Evolutionary conservation across 2,329 filamentous ascomycete genomes (phyloP).

Genomic region (Fusarium coffeatum): DNA sequence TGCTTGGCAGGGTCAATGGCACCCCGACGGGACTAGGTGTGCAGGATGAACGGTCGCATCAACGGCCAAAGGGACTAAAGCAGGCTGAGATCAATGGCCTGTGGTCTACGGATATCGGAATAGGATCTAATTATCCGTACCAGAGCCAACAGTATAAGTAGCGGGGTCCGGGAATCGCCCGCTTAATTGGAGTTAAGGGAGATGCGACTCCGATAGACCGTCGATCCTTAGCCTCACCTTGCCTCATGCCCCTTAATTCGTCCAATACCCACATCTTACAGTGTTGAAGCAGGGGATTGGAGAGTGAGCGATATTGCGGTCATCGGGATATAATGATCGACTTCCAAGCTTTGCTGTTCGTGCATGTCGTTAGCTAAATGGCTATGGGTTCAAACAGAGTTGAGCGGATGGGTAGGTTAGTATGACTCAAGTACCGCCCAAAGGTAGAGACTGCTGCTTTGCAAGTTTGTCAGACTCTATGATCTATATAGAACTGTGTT

Average conservation of each 20-base stretch:
- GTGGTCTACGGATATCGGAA: too few species aligned
- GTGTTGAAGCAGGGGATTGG: neutral
- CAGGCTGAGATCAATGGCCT: too few species aligned
- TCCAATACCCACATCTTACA: neutral
- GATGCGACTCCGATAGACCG: neutral
- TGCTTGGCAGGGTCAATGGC: neutral
- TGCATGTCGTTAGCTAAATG: neutral
- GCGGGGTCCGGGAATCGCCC: neutral
- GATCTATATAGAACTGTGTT: too few species aligned
- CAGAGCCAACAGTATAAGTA: neutral
- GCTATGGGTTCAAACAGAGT: neutral
- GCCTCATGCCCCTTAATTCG: neutral
- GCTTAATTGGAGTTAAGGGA: neutral
- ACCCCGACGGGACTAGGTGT: neutral
- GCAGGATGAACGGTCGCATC: neutral
- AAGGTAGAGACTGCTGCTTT: too few species aligned
- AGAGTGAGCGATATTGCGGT: neutral
- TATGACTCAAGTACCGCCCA: neutral
- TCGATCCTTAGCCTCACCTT: neutral
- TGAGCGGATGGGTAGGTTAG: neutral
- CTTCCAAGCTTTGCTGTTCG: neutral
- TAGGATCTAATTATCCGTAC: too few species aligned
- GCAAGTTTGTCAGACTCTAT: too few species aligned
- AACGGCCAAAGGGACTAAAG: neutral
- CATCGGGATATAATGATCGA: neutral